Conservation (phyloP, 192 early-diverging fungal species). For the Coemansia interrupta region DNA sequence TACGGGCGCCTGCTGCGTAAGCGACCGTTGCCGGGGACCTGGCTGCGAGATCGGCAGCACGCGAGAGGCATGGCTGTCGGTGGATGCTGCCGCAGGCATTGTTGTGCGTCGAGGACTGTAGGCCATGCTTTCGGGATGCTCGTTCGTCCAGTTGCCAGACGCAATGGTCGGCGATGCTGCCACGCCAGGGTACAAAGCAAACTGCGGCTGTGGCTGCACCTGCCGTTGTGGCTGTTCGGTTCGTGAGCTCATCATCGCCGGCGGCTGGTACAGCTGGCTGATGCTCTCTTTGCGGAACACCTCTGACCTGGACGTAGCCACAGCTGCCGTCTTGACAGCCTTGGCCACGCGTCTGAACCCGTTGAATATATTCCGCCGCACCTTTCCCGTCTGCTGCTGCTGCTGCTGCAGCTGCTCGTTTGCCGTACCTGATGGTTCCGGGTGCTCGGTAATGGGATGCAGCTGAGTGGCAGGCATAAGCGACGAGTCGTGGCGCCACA, state of each 20-base stretch:
- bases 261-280: background rate
- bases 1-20: constrained; percentile 26
- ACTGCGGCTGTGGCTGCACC: background rate
- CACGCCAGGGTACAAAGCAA: background rate
- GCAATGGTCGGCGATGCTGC: no score
- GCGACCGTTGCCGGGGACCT: constrained; percentile 35
- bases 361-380: constrained; percentile 31
- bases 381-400: constrained; percentile 2
- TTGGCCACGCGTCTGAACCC: constrained; percentile 44
- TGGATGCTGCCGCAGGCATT: background rate
- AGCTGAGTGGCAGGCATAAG: constrained; percentile 7
- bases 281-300: constrained; percentile 1
- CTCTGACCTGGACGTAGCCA: constrained; percentile 2
- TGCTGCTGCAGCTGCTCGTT: constrained; percentile 5
- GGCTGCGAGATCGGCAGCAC: constrained; percentile 1
- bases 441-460: constrained; percentile 26
- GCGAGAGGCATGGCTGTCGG: background rate
- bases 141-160: no score
- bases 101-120: background rate
- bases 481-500: background rate
- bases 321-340: constrained; percentile 40
- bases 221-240: background rate
- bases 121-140: no score
- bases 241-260: no score
- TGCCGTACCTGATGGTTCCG: constrained; percentile 8